A percentile compares a stretch with the other conserved stretches of the same genome.
These are phyloP conservation scores for Pythium brassicae DNA, from an alignment of 352 stramenopile genomes.

Conservation along the genomic window DNA sequence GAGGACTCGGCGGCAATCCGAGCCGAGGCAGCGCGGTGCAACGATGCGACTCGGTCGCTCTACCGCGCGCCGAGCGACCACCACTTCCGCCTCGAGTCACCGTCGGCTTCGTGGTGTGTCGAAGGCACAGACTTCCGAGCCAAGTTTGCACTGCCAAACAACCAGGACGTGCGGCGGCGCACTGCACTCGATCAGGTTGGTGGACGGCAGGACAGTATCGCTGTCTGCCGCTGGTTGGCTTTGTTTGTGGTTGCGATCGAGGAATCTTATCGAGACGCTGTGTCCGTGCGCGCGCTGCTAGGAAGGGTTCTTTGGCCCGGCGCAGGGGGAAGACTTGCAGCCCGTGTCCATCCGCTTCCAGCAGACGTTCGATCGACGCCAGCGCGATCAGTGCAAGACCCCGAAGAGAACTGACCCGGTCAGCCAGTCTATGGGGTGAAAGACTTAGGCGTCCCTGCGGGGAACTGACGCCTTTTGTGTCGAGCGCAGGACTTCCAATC, in stretches of 20 bases:
- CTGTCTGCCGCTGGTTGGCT: neutral
- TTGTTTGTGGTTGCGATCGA: neutral
- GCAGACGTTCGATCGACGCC: slow-evolving; percentile 10
- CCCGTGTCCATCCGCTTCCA: slow-evolving; percentile 28
- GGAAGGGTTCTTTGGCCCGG: slow-evolving; percentile 47
- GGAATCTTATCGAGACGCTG: neutral
- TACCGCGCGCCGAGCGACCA: slow-evolving; percentile 45
- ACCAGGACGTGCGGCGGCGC: slow-evolving; percentile 53
- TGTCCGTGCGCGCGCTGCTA: slow-evolving; percentile 1
- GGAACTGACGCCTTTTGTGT: neutral
- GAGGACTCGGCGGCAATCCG: slow-evolving; percentile 25
- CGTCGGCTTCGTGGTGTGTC: slow-evolving; percentile 19
- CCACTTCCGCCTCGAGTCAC: slow-evolving; percentile 31
- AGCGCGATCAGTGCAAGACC: slow-evolving; percentile 7
- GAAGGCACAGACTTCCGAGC: slow-evolving; percentile 44
- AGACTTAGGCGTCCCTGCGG: too few species aligned
- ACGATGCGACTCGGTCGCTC: slow-evolving; percentile 37
- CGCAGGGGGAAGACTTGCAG: slow-evolving; percentile 27
- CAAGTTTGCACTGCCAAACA: slow-evolving; percentile 62
- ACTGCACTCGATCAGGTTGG: slow-evolving; percentile 51
- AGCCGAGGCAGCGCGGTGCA: slow-evolving; percentile 35
- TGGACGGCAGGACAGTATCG: neutral
- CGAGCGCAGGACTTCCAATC: slow-evolving; percentile 25
- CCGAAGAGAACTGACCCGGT: neutral
- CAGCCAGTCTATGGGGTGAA: too few species aligned